These are phyloP conservation scores for Trichocomaceae sp. DNA, from an alignment of 2,329 filamentous ascomycete genomes.

Conservation along the genomic window DNA sequence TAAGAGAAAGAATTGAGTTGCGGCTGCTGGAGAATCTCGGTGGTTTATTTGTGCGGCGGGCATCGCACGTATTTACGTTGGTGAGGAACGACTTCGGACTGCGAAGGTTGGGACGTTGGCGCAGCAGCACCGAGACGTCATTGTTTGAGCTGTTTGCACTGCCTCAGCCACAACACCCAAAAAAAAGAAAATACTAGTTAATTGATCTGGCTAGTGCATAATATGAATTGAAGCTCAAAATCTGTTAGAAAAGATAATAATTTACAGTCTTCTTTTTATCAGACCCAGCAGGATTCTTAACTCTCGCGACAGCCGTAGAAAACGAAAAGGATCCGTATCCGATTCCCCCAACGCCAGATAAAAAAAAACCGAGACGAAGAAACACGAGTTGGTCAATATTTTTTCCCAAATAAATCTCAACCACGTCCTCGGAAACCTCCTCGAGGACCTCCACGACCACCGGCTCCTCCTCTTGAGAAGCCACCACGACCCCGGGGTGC, in stretches of 20 bases:
- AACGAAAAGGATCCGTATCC: conserved; percentile 34
- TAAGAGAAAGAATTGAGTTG: not conserved
- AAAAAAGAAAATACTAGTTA: not conserved
- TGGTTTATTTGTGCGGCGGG: not conserved
- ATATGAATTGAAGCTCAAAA: not conserved
- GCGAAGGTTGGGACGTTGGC: conserved; percentile 7
- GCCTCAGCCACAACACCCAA: conserved; percentile 10
- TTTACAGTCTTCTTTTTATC: conserved; percentile 20
- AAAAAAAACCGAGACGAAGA: conserved; percentile 29
- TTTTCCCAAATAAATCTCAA: conserved; percentile 17
- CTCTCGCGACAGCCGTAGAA: conserved; percentile 30
- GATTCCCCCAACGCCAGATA: conserved; percentile 37
- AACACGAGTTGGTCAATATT: conserved; percentile 1
- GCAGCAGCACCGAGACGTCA: conserved; percentile 26
- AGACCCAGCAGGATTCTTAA: conserved; percentile 29
- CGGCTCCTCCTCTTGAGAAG: conserved; percentile 25
- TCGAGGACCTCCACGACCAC: conserved; percentile 29
- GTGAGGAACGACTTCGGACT: not conserved
- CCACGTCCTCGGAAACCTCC: conserved; percentile 24
- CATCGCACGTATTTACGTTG: conserved; percentile 2
- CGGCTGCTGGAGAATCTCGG: not conserved
- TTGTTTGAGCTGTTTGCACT: conserved; percentile 19
- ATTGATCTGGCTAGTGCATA: conserved; percentile 9
- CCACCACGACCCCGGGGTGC: conserved; percentile 18
- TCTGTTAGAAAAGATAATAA: conserved; percentile 6